Conservation (phyloP, 1,284 basidiomycete species). For the Heterobasidion annosum region DNA sequence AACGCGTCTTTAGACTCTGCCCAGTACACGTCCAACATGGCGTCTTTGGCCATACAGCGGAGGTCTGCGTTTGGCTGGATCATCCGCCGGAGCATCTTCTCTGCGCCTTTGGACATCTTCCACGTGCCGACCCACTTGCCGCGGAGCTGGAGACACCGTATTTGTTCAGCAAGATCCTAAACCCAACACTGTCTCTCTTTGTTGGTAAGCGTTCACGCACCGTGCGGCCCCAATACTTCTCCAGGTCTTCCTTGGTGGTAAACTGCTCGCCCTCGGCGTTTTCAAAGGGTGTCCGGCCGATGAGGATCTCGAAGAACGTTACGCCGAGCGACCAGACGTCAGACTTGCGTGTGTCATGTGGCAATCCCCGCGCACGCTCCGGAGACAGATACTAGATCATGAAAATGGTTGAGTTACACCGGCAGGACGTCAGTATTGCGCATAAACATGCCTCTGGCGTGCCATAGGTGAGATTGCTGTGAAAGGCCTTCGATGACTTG, state of each 20-base stretch:
- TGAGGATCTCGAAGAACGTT: conserved; percentile 87
- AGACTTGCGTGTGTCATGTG: conserved; percentile 87
- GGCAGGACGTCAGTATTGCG: not conserved
- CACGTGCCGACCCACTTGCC: conserved; percentile 83
- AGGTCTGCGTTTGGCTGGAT: conserved; percentile 67
- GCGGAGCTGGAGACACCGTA: conserved; percentile 32
- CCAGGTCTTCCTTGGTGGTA: conserved; percentile 72
- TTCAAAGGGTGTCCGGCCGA: conserved; percentile 90
- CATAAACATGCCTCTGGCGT: conserved; percentile 67
- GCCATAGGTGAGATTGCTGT: conserved; percentile 79
- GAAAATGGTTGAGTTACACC: not conserved
- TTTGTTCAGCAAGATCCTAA: not conserved
- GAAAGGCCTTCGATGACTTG: conserved; percentile 56
- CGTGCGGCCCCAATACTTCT: conserved; percentile 79
- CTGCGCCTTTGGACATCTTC: conserved; percentile 58
- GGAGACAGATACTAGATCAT: conserved; percentile 72
- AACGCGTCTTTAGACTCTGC: conserved; percentile 13
- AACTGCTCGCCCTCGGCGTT: conserved; percentile 73
- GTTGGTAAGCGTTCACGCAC: conserved; percentile 24
- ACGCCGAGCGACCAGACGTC: conserved; percentile 92
- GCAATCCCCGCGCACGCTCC: conserved; percentile 75
- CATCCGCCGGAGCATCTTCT: conserved; percentile 68
- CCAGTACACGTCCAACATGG: conserved; percentile 67
- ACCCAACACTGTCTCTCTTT: not conserved
- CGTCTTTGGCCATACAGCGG: conserved; percentile 57